These are phyloP conservation scores for Rhodotorula graminis DNA, from an alignment of 768 basidiomycete genomes.

Conservation along the genomic window DNA sequence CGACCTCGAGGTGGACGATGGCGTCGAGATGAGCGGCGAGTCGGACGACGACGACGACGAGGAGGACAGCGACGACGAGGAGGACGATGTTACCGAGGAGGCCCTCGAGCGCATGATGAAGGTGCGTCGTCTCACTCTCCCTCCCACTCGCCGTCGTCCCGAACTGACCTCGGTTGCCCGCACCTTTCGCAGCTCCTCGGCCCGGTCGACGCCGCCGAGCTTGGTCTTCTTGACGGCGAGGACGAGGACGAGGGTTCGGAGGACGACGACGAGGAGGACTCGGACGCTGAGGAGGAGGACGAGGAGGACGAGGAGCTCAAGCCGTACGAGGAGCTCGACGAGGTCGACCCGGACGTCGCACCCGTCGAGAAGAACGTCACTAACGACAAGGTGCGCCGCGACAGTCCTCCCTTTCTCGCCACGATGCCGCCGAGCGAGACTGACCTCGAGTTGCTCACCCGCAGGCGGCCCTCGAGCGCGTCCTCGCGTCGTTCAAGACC, in stretches of 20 bases:
- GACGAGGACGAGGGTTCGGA: slow-evolving; percentile 34
- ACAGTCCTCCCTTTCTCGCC: background rate
- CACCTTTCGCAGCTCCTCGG: slow-evolving; percentile 22
- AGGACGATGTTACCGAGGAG: slow-evolving; percentile 55
- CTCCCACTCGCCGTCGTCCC: background rate
- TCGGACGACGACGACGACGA: slow-evolving; percentile 9
- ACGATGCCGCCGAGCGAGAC: too few relatives aligned
- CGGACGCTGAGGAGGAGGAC: slow-evolving; percentile 7
- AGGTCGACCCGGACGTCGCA: slow-evolving; percentile 43
- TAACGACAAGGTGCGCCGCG: slow-evolving; percentile 36
- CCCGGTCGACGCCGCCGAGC: slow-evolving; percentile 22
- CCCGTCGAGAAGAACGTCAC: slow-evolving; percentile 28
- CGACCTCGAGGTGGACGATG: background rate
- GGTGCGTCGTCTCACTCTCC: background rate
- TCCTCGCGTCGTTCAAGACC: slow-evolving; percentile 56
- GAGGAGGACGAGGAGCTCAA: slow-evolving; percentile 43
- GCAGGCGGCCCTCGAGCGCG: slow-evolving; percentile 72
- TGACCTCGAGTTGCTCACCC: background rate
- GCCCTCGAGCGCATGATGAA: slow-evolving; percentile 48
- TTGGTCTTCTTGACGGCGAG: slow-evolving; percentile 30
- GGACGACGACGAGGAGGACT: slow-evolving; percentile 37
- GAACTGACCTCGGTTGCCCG: too few relatives aligned
- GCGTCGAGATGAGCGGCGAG: background rate
- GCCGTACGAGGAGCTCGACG: slow-evolving; percentile 44
- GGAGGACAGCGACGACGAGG: slow-evolving; percentile 47